Evolutionary conservation across 2,329 filamentous ascomycete species (phyloP), one percentile per base, ranked within the genome.

Genomic region (Gnomoniopsis smithogilvyi): DNA sequence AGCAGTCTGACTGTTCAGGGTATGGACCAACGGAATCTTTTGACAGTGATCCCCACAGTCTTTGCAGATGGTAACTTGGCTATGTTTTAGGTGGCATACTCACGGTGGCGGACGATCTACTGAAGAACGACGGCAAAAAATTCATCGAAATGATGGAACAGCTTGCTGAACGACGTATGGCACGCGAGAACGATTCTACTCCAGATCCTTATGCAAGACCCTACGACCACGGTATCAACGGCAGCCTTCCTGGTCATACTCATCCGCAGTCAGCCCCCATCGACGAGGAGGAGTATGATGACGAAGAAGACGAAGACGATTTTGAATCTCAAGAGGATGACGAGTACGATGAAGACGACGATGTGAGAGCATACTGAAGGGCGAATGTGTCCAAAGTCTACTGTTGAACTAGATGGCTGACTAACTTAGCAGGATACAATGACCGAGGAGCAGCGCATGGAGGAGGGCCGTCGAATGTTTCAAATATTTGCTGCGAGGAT

Each of bases 81-180:
- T 54, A 38, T 50, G n/a, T 72, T 74, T 74, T 83, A 92, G 93
- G 95, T 80, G 96, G 95, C 72, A 97, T 99, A 75, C 87, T 99
- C 73, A 99, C 95, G 66, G 95, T 99, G 70, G 95, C 95, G 73
- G 95, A 99, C 80, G 95, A 99, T 77, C 82, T 99, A 65, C 84
- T 99, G 64, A 98, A 98, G 76, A 99, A 99, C 76, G 95, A 99
- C 75, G 95, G 95, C 69, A 96, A 96, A 76, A 96, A 96, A 71
- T 99, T 99, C 78, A 99, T 99, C 75, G 95, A 99, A 74, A 99
- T 99, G 95, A 99, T 99, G 95, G 95, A 99, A 74, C 94, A 98
- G 77, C 84, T 99, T 68, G 95, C 95, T 41, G 95, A 99, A 77
- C 91, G 94, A 68, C 87, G 95, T 68, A 97, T 99, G 94, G 91